Percentiles rank a stretch among this genome's conserved stretches.
phyloP scores from a whole-genome alignment of 176 grass and related monocot genomes.

The Oryza punctata region DNA sequence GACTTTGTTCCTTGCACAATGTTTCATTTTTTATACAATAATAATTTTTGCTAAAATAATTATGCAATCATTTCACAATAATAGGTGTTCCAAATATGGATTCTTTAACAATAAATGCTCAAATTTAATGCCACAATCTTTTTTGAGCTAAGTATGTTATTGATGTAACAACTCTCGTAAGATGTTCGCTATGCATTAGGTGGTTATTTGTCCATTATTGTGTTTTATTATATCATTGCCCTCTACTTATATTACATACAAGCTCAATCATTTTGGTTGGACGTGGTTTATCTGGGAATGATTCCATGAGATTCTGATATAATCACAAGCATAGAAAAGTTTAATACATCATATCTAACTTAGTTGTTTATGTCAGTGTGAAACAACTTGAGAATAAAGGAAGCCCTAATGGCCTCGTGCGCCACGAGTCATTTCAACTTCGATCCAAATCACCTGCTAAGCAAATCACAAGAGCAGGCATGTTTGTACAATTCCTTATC shows the following conservation, averaged over 20 bases:
- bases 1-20: neutral
- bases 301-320: neutral
- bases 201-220: neutral
- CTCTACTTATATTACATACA: neutral
- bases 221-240: neutral
- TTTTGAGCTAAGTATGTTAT: neutral
- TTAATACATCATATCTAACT: neutral
- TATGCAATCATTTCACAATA: neutral
- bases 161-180: neutral
- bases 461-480: constrained; percentile 47
- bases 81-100: neutral
- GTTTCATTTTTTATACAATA: neutral
- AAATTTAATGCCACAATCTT: neutral
- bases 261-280: neutral
- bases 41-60: neutral
- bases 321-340: neutral
- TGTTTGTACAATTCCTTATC: constrained; percentile 30
- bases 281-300: neutral
- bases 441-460: constrained; percentile 26
- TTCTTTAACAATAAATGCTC: neutral
- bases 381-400: constrained; percentile 40
- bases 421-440: constrained; percentile 45
- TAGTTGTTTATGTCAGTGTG: constrained; percentile 39
- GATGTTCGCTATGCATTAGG: neutral
- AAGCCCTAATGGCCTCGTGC: constrained; percentile 34